Evolutionary conservation across 768 basidiomycete species (phyloP), one percentile per base, ranked within the genome.

Genomic region (Boletus rubropictus): DNA sequence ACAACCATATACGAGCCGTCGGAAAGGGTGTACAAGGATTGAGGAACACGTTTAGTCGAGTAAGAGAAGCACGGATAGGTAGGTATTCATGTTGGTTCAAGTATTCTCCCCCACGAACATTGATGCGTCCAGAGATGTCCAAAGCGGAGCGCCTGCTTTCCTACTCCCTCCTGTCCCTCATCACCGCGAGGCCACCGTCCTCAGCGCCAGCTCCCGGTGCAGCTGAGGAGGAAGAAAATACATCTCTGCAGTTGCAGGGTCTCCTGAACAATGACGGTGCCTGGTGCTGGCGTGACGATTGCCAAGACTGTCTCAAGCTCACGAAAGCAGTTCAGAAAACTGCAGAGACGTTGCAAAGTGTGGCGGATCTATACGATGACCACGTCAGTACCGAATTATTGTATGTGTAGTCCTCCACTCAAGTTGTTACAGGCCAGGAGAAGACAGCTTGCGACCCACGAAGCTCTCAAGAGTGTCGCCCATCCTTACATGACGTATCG

Each of bases 231-330:
- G 77, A 80, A 41, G 64, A 66, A 43, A 65, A 67, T 12, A 52
- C 65, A 4, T 59, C 58, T 18, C 55, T 63, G 31, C 73, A 73
- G 45, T 61, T 62, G n/a, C 79, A 74, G 48, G 84, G 85, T 0
- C 58, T 84, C 41, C 56, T 81, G 44, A 91, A 90, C 52, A 70
- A 72, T 8, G 78, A 86, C 21, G 84, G 86, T 1, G 89, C 86
- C 3, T 88, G 90, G 86, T 90, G 89, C 62, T 94, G 89, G 89
- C 74, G 81, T 21, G 87, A 92, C 44, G 74, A 73, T 3, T 91
- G 89, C 60, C 65, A 75, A 61, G 89, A 82, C 31, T 92, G 89
- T 60, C 66, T 91, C n/a, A 76, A 76, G 45, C 67, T 89, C 40
- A 89, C 86, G 2, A 89, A 86, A 57, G 86, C 82, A 0, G 70